These are phyloP conservation scores for Paxillus involutus DNA, from an alignment of 768 basidiomycete genomes.

Conservation along the genomic window DNA sequence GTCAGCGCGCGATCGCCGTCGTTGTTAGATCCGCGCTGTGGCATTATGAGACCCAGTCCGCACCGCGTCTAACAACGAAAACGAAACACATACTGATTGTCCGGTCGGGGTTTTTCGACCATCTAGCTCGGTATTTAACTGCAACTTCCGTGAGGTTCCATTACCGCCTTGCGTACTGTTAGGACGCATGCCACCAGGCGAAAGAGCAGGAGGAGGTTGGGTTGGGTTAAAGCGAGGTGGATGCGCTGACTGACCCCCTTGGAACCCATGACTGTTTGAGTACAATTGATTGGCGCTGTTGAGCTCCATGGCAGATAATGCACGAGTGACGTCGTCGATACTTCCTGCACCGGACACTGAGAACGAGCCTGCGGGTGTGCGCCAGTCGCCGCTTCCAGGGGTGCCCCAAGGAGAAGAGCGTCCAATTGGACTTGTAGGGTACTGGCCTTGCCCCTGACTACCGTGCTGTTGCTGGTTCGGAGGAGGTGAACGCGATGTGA, in stretches of 20 bases:
- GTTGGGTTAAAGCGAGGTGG: slow-evolving; percentile 69
- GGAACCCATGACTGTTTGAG: slow-evolving; percentile 30
- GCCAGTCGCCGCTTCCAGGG: slow-evolving; percentile 59
- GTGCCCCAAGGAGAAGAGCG: slow-evolving; percentile 67
- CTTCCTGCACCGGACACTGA: slow-evolving; percentile 27
- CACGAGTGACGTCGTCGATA: slow-evolving; percentile 78
- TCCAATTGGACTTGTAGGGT: slow-evolving; percentile 57
- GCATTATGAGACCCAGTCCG: slow-evolving; percentile 38
- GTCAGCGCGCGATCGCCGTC: slow-evolving; percentile 36
- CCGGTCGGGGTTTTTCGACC: slow-evolving; percentile 61
- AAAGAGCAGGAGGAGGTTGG: slow-evolving; percentile 45
- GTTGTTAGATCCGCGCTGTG: slow-evolving; percentile 34
- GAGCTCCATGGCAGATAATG: slow-evolving; percentile 69
- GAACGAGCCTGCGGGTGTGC: slow-evolving; percentile 37
- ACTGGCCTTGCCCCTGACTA: slow-evolving; percentile 35
- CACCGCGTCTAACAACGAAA: slow-evolving; percentile 39
- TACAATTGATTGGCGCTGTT: slow-evolving; percentile 31
- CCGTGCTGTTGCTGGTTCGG: slow-evolving; percentile 41
- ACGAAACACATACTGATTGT: slow-evolving; percentile 52
- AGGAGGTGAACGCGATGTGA: slow-evolving; percentile 44
- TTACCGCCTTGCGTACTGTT: slow-evolving; percentile 39
- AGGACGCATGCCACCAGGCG: slow-evolving; percentile 37
- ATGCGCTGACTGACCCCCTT: slow-evolving; percentile 53
- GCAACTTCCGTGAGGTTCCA: slow-evolving; percentile 46
- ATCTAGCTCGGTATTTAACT: slow-evolving; percentile 63